Evolutionary conservation across 176 grass and related monocot species (phyloP).

Genomic region (Aegilops umbellulata): DNA sequence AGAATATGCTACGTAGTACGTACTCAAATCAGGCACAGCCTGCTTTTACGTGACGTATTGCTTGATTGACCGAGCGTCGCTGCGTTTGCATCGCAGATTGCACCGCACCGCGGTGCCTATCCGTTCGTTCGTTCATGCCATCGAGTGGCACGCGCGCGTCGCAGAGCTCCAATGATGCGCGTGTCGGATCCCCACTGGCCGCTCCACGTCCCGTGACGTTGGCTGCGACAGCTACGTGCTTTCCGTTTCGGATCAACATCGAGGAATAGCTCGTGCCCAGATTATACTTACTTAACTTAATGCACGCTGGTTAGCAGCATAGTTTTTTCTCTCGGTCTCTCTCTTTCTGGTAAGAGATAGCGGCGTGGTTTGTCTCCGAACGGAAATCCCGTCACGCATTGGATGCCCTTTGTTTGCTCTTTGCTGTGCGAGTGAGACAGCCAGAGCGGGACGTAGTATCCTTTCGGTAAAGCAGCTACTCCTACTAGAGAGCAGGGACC

Average conservation of each 20-base stretch:
- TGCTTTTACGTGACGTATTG: not conserved
- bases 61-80: not conserved
- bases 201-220: not conserved
- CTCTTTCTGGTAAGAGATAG: not conserved
- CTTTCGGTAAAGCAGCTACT: constrained; percentile 3
- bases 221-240: not conserved
- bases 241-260: not conserved
- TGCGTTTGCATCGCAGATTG: not conserved
- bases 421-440: not conserved
- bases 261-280: not conserved
- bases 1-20: not conserved
- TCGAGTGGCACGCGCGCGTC: not conserved
- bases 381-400: not conserved
- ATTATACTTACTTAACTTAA: not conserved
- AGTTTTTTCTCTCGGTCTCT: not conserved
- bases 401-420: constrained; percentile 12
- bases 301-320: not conserved
- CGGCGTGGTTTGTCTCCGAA: not conserved
- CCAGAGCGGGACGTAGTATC: not conserved
- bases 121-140: not conserved
- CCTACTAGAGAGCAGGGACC: not conserved
- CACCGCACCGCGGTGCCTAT: no score
- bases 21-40: not conserved
- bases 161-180: not conserved
- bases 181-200: not conserved